These are phyloP conservation scores for Taxawa tesnikishii DNA, from an alignment of 2,329 filamentous ascomycete species.

Conservation along the genomic window DNA sequence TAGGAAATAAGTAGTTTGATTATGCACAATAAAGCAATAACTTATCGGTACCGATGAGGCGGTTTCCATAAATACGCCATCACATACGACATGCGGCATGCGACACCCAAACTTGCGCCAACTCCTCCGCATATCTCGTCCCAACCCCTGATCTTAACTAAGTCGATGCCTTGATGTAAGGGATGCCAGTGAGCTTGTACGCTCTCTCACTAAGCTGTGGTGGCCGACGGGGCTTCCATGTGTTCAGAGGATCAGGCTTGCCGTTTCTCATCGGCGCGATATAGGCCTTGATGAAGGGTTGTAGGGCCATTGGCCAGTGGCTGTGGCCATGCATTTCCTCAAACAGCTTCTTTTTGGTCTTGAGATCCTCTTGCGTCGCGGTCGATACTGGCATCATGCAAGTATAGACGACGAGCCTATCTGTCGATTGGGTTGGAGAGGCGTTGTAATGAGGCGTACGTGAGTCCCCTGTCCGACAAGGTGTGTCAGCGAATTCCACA, in stretches of 20 bases:
- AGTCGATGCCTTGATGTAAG: too few relatives aligned
- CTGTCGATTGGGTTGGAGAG: slow-evolving; percentile 11
- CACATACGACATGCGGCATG: too few relatives aligned
- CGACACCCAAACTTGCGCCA: too few relatives aligned
- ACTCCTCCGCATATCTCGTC: too few relatives aligned
- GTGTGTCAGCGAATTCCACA: background rate
- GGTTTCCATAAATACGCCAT: too few relatives aligned
- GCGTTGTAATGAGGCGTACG: slow-evolving; percentile 17
- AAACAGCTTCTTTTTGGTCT: slow-evolving; percentile 6
- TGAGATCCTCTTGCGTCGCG: slow-evolving; percentile 6
- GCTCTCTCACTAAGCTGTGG: slow-evolving; percentile 25
- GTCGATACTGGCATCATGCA: slow-evolving; percentile 10
- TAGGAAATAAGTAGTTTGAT: too few relatives aligned
- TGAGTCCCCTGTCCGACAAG: slow-evolving; percentile 11
- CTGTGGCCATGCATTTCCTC: slow-evolving; percentile 4
- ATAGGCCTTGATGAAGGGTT: slow-evolving; percentile 5
- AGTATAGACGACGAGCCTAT: slow-evolving; percentile 17
- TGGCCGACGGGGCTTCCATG: slow-evolving; percentile 23
- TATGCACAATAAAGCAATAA: too few relatives aligned
- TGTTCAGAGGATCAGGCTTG: slow-evolving; percentile 17
- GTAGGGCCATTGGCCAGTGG: slow-evolving; percentile 7
- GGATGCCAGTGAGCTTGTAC: slow-evolving; percentile 33
- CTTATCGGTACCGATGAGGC: too few relatives aligned
- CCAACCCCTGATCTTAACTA: too few relatives aligned
- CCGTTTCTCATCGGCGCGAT: slow-evolving; percentile 13